Evolutionary conservation across 257 asterid genomes (phyloP), one percentile per base, ranked within the genome.

Genomic region (Nicotiana attenuata): DNA sequence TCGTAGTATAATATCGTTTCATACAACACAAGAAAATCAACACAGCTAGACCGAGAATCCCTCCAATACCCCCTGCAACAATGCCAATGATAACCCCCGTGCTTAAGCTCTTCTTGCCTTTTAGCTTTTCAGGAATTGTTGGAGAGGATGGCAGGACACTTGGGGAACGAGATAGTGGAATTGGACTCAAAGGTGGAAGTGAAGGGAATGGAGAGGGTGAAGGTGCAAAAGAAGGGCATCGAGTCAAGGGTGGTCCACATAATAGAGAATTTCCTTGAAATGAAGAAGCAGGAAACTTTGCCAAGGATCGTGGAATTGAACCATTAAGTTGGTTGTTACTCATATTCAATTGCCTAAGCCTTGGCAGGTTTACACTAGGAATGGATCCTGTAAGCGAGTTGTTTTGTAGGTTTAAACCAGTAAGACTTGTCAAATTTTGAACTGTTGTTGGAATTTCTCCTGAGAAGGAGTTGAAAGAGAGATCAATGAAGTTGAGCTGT

Each of bases 391-490:
- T 75, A 24, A 93, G 87, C 7, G 91, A 86, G 90, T 93, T 93
- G 89, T 89, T 87, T 77, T 93, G 96, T 53, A 92, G 88, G 90
- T 90, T 83, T 81, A 92, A 84, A 71, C 82, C 81, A 76, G 90
- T 78, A 82, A 93, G 92, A 15, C 5, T 69, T 1, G 90, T 88
- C 82, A 92, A 87, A 83, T 89, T 91, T 28, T 76, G 87, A 17
- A 90, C 14, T 41, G 83, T 33, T 28, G 47, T 73, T 3, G 98
- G 96, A 57, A 92, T 81, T 47, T 81, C 52, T 52, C 95, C 97
- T 0, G 92, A 86, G 84, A 93, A 87, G 7, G 92, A 91, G 86
- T 93, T 93, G 82, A 87, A 92, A 8, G 98, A 93, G 10, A 93
- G 85, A 85, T 92, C 93, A 50, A 93, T 50, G 63, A 86, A 89